A percentile compares a stretch with the other conserved stretches of the same genome.
Evolutionary conservation across 2,329 filamentous ascomycete genomes (phyloP).

Genomic region (Lachnellula suecica): DNA sequence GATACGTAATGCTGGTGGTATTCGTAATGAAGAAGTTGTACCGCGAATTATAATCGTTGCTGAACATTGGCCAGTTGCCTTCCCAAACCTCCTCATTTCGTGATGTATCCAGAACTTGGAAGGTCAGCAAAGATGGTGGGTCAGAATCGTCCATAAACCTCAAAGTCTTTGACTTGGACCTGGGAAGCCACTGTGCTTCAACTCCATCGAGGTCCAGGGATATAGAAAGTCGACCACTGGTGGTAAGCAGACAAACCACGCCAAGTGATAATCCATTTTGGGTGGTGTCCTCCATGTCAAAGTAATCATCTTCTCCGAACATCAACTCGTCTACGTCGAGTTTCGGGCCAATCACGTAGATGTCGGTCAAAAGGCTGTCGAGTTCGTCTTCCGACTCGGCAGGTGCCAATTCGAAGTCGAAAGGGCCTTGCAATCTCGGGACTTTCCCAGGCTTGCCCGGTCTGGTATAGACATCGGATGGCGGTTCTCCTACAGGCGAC

Average conservation of each 20-base stretch:
- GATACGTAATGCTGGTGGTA: constrained; percentile 56
- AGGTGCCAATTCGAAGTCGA: constrained; percentile 49
- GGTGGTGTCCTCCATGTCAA: constrained; percentile 56
- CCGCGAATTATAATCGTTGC: constrained; percentile 57
- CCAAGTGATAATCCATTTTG: constrained; percentile 60
- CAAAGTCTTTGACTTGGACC: constrained; percentile 47
- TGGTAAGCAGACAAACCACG: constrained; percentile 59
- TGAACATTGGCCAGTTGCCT: constrained; percentile 63
- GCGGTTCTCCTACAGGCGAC: constrained; percentile 45
- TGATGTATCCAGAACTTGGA: constrained; percentile 63
- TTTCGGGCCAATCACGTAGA: constrained; percentile 62
- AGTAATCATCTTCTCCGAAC: constrained; percentile 62
- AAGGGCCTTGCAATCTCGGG: constrained; percentile 62
- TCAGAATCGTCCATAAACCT: constrained; percentile 39
- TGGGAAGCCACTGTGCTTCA: constrained; percentile 65
- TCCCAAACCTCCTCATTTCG: constrained; percentile 52
- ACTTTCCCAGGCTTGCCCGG: constrained; percentile 57
- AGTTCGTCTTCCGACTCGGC: constrained; percentile 55
- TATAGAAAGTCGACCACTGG: constrained; percentile 59
- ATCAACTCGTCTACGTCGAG: constrained; percentile 60
- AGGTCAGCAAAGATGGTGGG: constrained; percentile 53
- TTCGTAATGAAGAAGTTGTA: constrained; percentile 65
- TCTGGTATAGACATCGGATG: constrained; percentile 55
- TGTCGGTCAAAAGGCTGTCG: constrained; percentile 58
- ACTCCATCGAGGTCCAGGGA: constrained; percentile 62